A percentile compares a stretch with the other conserved stretches of the same genome.
Evolutionary conservation across 129 eudicot species (phyloP).

Genomic region (Artemisia tridentata): DNA sequence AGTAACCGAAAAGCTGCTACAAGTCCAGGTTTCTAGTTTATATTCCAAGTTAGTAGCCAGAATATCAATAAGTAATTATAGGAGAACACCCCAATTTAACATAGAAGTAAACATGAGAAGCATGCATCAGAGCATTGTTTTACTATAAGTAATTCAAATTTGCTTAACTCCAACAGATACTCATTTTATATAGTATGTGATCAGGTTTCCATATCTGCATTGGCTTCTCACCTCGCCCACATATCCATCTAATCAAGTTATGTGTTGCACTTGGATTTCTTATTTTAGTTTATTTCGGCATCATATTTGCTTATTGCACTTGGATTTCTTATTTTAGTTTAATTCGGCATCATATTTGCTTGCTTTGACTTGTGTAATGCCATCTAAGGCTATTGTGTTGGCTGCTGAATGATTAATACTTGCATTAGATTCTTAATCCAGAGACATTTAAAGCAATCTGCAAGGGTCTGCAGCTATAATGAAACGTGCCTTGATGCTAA

Average conservation of each 20-base stretch:
- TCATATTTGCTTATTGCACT: background rate
- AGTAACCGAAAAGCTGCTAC: too few species aligned
- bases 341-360: background rate
- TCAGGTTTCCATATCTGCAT: too few species aligned
- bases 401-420: slow-evolving; percentile 7
- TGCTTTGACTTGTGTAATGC: background rate
- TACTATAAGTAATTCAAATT: too few species aligned
- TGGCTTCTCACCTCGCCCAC: too few species aligned
- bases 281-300: background rate
- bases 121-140: too few species aligned
- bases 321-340: background rate
- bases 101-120: too few species aligned
- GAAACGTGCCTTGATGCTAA: slow-evolving; percentile 4
- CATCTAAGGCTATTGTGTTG: background rate
- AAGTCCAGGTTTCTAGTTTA: too few species aligned
- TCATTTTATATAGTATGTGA: too few species aligned
- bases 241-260: background rate
- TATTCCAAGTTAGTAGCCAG: too few species aligned
- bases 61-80: too few species aligned
- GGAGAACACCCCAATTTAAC: too few species aligned
- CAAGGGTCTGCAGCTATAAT: background rate
- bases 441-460: slow-evolving; percentile 9
- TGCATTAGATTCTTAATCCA: slow-evolving; percentile 3
- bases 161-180: too few species aligned
- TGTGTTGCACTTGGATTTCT: background rate